Conservation (phyloP, 1,139 yeast species). For the Yamadazyma epiphylla region DNA sequence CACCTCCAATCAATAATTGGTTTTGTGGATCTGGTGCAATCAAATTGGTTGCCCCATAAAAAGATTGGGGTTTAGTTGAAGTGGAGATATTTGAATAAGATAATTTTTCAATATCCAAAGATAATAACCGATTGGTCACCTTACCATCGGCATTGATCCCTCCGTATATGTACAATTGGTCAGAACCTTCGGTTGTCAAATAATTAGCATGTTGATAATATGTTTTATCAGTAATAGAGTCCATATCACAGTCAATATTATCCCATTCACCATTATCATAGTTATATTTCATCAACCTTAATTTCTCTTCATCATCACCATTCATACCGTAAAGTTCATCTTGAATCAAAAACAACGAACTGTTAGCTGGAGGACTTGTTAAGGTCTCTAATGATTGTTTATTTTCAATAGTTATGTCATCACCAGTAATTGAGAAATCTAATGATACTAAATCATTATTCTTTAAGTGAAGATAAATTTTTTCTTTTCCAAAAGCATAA, state of each 20-base stretch:
- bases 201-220: conserved; percentile 30
- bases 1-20: conserved; percentile 41
- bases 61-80: conserved; percentile 40
- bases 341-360: conserved; percentile 30
- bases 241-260: conserved; percentile 15
- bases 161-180: conserved; percentile 36
- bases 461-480: conserved; percentile 31
- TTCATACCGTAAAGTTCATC: conserved; percentile 29
- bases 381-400: conserved; percentile 20
- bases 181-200: conserved; percentile 19
- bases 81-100: conserved; percentile 35
- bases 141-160: conserved; percentile 22
- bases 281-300: conserved; percentile 24
- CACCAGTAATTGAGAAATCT: conserved; percentile 33
- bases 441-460: conserved; percentile 34
- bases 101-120: conserved; percentile 24
- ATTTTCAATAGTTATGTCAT: conserved; percentile 9
- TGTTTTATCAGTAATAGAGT: conserved; percentile 24
- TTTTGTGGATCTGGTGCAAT: conserved; percentile 37
- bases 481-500: conserved; percentile 33
- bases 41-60: conserved; percentile 40
- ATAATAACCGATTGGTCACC: conserved; percentile 28
- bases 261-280: conserved; percentile 20
- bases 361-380: conserved; percentile 32
- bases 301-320: conserved; percentile 9